Evolutionary conservation across 192 early-diverging fungal species (phyloP).

Genomic region (Entophlyctis luteolus): DNA sequence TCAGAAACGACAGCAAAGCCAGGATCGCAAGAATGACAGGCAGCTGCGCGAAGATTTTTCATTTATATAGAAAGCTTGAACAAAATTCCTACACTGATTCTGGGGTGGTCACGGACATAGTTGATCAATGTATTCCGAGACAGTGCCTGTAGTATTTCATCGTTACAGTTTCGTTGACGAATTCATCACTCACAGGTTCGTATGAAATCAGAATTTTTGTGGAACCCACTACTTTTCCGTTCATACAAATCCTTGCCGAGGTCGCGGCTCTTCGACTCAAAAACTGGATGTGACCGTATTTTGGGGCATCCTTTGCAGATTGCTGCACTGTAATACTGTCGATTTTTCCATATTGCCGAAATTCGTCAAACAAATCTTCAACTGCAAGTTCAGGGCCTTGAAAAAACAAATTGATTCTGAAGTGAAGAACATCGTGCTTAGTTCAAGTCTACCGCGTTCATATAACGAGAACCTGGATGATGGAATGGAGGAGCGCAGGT

Average conservation of each 20-base stretch:
- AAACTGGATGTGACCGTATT: conserved; percentile 79
- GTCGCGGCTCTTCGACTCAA: conserved; percentile 76
- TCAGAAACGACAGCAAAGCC: conserved; percentile 72
- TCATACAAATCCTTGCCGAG: conserved; percentile 86
- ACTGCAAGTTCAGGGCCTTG: conserved; percentile 64
- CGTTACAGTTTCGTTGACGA: conserved; percentile 31
- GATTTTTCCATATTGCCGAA: conserved; percentile 79
- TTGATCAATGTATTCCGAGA: conserved; percentile 23
- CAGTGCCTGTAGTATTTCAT: conserved; percentile 55
- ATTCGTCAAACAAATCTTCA: conserved; percentile 67
- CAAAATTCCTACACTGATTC: conserved; percentile 47
- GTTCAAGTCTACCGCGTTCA: conserved; percentile 1
- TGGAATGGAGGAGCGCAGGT: conserved; percentile 43
- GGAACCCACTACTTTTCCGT: conserved; percentile 69
- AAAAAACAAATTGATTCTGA: conserved; percentile 65
- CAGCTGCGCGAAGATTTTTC: conserved; percentile 38
- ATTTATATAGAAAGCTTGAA: conserved; percentile 16
- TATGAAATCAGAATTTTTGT: conserved; percentile 53
- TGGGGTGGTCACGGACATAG: conserved; percentile 56
- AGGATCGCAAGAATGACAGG: conserved; percentile 73
- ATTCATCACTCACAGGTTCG: conserved; percentile 29
- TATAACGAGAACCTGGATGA: conserved; percentile 12
- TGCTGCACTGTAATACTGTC: conserved; percentile 71
- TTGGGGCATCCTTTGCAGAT: conserved; percentile 68
- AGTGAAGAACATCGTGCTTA: neutral